Evolutionary conservation across 1,139 yeast species (phyloP), one percentile per base, ranked within the genome.

Genomic region (Williopsis jadinii): DNA sequence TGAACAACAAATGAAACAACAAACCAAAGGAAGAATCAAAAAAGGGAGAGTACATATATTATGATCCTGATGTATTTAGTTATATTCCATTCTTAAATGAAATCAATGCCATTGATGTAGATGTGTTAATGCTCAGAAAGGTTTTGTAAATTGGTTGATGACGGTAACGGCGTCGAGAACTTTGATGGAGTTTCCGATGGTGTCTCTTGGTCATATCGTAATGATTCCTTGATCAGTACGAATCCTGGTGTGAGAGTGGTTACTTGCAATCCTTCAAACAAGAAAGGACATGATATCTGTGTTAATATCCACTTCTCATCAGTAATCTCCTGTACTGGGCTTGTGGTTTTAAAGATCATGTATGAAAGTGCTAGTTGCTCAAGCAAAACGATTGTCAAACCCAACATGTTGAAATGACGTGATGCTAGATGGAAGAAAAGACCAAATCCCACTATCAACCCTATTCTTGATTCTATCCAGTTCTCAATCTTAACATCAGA

Each of bases 391-490:
- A 48, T 26, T 8, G 39, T 32, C n/a, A 49, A 28, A 8, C 49
- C 32, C 3, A 47, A 38, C 29, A 47, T 47, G 3, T 31, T 34
- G 11, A 51, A 36, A 13, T 40, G 13, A 10, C 30, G 11, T 2
- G 32, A 24, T 1, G 47, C 26, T 8, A 45, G 2, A 9, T 40
- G 42, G 30, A 46, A 49, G 10, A 41, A 15, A 0, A 44, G 12
- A 8, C 51, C 50, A 32, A 50, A 47, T 3, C 55, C 55, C 30
- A 41, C 34, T 2, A 38, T 32, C 3, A 50, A 10, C 2, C 53
- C 55, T 10, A 37, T 24, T 32, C 55, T 41, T n/a, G 55, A 45
- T 6, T 47, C 49, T 9, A 50, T 36, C 55, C 53, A 51, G 6
- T 37, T 32, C 8, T 37, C 36, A 6, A 42, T 36, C 33, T 51